These are phyloP conservation scores for Pythium vanterpoolii DNA, from an alignment of 352 stramenopile genomes.

Conservation along the genomic window DNA sequence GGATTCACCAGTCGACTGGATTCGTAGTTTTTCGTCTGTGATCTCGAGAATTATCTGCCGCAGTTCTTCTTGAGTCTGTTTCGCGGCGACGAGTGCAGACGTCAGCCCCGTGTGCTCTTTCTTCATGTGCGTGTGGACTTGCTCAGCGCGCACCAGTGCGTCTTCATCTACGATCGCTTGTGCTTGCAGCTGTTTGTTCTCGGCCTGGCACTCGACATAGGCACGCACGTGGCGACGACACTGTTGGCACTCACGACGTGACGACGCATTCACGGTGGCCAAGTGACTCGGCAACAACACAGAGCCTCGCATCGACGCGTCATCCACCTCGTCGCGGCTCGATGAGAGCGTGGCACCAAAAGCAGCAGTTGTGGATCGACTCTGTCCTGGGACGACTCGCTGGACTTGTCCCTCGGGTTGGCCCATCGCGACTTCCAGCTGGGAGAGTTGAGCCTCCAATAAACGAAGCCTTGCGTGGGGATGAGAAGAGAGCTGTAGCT, in stretches of 20 bases:
- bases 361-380: background rate
- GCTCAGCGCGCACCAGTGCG: constrained; percentile 40
- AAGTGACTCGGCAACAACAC: constrained; percentile 20
- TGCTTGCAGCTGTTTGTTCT: constrained; percentile 43
- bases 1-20: constrained; percentile 39
- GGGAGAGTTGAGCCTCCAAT: constrained; percentile 56
- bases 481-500: constrained; percentile 48
- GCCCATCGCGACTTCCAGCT: constrained; percentile 29
- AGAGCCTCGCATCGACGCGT: constrained; percentile 15
- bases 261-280: background rate
- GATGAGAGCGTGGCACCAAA: constrained; percentile 42
- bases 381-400: too few species aligned
- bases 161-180: constrained; percentile 41
- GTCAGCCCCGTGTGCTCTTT: constrained; percentile 46
- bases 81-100: constrained; percentile 36
- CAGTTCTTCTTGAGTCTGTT: constrained; percentile 57
- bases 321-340: constrained; percentile 33
- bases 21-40: constrained; percentile 47
- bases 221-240: constrained; percentile 34
- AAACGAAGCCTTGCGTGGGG: constrained; percentile 50
- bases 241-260: constrained; percentile 28
- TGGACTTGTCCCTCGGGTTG: constrained; percentile 14
- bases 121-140: constrained; percentile 35
- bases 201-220: constrained; percentile 41
- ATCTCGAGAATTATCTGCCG: constrained; percentile 40